Base-by-base conservation (phyloP, 23 red algal species). In the Gracilaria caudata region DNA sequence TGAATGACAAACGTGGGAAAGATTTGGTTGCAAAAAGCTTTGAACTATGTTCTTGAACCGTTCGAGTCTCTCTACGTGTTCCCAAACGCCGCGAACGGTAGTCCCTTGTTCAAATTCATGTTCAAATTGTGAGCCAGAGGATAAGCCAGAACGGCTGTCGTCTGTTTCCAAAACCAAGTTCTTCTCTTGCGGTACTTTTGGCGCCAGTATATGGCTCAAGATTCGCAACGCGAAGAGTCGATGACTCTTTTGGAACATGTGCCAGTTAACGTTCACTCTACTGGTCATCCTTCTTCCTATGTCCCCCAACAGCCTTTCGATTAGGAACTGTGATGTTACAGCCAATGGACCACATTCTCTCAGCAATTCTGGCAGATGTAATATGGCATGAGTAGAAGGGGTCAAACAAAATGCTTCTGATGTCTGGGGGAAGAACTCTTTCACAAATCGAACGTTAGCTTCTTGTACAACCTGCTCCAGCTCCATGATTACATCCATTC, bases 321-420 rank as follows among this genome's bases (percentile, higher is more conserved):
- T 20, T 1, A 78, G 10, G 28, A 56, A 78, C 12, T 78, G 74
- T 3, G 74, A 78, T 2, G 51, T 58, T 7, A 33, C 56, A 11
- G 32, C 45, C 4, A 78, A 45, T 8, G 45, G 74, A 47, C 43
- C 43, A 54, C 74, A 78, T 58, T 78, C 6, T 34, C 26, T 58
- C 21, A 78, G 24, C 30, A 57, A 24, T 23, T 78, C 40, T 17
- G 45, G 74, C 21, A 78, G 45, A 54, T 78, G 74, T 14, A 78
- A 30, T 7, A 78, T 78, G 2, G 74, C 7, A 25, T 51, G 40
- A 19, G 74, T 78, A 13, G 33, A 56, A 13, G 74, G 74, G 0
- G 45, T 78, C 5, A 78, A 33, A 56, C 74, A 78, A 44, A 13
- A 78, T 8, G 46, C 4, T 9, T 46, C 43, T 32, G 10, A 30